These are phyloP conservation scores for Xylaria sp. DNA, from an alignment of 2,329 filamentous ascomycete species.

Conservation along the genomic window DNA sequence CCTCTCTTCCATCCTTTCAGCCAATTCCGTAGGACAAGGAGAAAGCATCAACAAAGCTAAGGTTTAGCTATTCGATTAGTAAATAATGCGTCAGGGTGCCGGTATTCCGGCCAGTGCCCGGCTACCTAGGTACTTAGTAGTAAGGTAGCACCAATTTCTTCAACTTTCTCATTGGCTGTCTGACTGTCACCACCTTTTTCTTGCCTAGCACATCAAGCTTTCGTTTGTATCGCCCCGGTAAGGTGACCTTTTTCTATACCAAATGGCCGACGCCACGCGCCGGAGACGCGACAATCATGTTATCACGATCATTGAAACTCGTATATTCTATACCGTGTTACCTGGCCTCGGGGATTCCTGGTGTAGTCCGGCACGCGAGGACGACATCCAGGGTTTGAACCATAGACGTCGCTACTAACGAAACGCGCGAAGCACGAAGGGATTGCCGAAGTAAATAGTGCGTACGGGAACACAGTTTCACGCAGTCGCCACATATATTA, in stretches of 20 bases:
- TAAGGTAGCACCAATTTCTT: not conserved
- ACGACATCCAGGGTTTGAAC: not conserved
- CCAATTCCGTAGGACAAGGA: no score
- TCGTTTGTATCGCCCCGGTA: no score
- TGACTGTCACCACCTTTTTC: not conserved
- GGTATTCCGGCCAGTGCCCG: not conserved
- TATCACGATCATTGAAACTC: not conserved
- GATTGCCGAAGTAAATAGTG: not conserved
- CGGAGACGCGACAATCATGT: not conserved
- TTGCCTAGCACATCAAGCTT: not conserved
- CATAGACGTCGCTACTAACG: not conserved
- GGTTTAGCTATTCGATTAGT: not conserved
- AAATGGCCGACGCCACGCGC: not conserved
- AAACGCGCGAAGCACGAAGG: conserved; percentile 20
- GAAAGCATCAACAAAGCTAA: not conserved
- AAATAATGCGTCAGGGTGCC: no score
- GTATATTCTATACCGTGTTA: no score
- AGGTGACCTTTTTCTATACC: not conserved
- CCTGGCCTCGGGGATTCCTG: no score
- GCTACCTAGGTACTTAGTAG: no score
- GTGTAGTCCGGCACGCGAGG: not conserved
- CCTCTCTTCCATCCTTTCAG: no score
- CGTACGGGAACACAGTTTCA: not conserved
- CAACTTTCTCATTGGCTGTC: not conserved
- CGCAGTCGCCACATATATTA: not conserved